Conservation (phyloP, 305 asterid genomes). For the Fraxinus sp. region DNA sequence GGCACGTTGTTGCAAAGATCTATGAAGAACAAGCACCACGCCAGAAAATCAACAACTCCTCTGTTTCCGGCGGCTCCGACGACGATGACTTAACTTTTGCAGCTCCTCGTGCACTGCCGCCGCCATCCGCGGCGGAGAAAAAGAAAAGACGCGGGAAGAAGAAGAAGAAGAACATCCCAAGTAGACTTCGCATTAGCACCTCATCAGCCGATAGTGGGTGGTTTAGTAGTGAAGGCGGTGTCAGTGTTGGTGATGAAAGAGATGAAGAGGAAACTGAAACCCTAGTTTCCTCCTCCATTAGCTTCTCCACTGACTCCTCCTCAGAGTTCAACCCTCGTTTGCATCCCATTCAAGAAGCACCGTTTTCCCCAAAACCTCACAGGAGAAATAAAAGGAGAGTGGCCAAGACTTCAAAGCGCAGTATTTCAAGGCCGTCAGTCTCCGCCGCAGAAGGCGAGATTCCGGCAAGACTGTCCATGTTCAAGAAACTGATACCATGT, state of each 20-base stretch:
- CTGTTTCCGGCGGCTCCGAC: constrained; percentile 26
- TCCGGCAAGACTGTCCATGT: constrained; percentile 71
- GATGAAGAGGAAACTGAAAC: constrained; percentile 55
- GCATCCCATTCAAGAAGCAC: constrained; percentile 34
- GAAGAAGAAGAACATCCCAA: constrained; percentile 27
- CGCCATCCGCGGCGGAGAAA: constrained; percentile 25
- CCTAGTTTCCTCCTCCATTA: constrained; percentile 49
- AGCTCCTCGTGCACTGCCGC: constrained; percentile 22
- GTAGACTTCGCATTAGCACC: constrained; percentile 45
- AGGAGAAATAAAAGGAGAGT: constrained; percentile 30
- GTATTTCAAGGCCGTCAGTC: constrained; percentile 14
- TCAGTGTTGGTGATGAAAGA: constrained; percentile 16
- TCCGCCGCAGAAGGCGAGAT: constrained; percentile 33
- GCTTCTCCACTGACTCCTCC: constrained; percentile 42
- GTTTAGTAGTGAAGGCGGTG: constrained; percentile 47
- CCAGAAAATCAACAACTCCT: constrained; percentile 37
- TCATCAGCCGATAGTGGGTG: constrained; percentile 61
- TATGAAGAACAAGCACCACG: constrained; percentile 30
- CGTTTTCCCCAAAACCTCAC: constrained; percentile 24
- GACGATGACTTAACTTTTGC: constrained; percentile 24
- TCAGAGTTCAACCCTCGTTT: constrained; percentile 35
- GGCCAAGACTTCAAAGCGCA: constrained; percentile 24
- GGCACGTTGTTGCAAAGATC: constrained; percentile 66
- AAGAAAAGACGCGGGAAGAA: constrained; percentile 40
- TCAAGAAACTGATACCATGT: constrained; percentile 66